These are phyloP conservation scores for Pseudogymnoascus sp. DNA, from an alignment of 2,329 filamentous ascomycete species.

Conservation along the genomic window DNA sequence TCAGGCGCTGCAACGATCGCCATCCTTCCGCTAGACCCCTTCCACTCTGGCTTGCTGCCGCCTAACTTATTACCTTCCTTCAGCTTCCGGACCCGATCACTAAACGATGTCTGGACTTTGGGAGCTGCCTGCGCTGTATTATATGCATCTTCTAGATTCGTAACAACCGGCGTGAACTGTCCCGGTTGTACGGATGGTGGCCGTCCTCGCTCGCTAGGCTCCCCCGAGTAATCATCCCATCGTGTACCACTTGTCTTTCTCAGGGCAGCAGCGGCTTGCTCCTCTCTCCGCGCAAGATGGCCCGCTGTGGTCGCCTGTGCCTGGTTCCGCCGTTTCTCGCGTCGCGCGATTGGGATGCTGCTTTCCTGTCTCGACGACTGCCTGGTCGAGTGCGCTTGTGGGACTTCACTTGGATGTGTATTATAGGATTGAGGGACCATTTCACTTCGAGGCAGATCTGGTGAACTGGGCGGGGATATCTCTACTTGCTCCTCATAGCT, in stretches of 20 bases:
- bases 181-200: constrained; percentile 51
- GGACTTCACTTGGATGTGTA: background rate
- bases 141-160: constrained; percentile 22
- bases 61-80: constrained; percentile 24
- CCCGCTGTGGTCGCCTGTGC: constrained; percentile 14
- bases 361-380: constrained; percentile 18
- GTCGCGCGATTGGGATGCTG: constrained; percentile 27
- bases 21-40: constrained; percentile 63
- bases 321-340: constrained; percentile 26
- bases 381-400: constrained; percentile 9
- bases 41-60: constrained; percentile 54
- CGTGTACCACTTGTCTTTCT: constrained; percentile 26
- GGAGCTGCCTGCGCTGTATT: constrained; percentile 25
- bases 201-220: constrained; percentile 51
- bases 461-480: constrained; percentile 41
- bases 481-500: constrained; percentile 19
- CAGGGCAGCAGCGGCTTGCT: constrained; percentile 18
- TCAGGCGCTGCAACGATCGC: constrained; percentile 57
- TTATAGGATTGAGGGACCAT: background rate
- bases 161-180: constrained; percentile 33
- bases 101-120: constrained; percentile 33
- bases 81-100: constrained; percentile 40
- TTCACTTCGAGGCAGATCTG: constrained; percentile 19
- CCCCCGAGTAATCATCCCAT: constrained; percentile 62
- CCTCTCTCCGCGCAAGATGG: background rate